Evolutionary conservation across 179 eudicot genomes (phyloP).

Genomic region (Gypsophila paniculata): DNA sequence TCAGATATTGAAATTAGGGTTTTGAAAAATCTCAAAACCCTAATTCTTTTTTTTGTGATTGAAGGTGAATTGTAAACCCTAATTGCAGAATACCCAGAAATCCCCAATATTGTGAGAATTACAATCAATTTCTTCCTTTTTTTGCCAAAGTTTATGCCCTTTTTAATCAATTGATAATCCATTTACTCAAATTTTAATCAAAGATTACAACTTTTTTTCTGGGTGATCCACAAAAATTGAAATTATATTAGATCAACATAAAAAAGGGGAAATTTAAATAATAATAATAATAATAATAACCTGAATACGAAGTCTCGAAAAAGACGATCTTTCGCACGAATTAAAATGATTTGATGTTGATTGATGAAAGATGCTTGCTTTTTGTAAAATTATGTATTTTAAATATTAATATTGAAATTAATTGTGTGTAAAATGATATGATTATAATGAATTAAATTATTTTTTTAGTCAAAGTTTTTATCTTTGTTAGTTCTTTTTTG

Average conservation of each 20-base stretch:
- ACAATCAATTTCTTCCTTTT: slow-evolving; percentile 62
- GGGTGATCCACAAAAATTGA: slow-evolving; percentile 1
- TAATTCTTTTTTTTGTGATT: slow-evolving; percentile 50
- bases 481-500: too few relatives aligned
- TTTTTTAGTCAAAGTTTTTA: not conserved
- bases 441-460: not conserved
- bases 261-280: too few relatives aligned
- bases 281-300: not conserved
- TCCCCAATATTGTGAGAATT: slow-evolving; percentile 55
- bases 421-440: not conserved
- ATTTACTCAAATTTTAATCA: slow-evolving; percentile 25
- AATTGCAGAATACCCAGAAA: slow-evolving; percentile 59
- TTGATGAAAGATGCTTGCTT: not conserved
- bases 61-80: slow-evolving; percentile 63
- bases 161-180: slow-evolving; percentile 53
- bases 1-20: slow-evolving; percentile 55
- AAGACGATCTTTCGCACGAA: too few relatives aligned
- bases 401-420: too few relatives aligned
- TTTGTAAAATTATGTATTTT: too few relatives aligned
- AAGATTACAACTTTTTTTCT: slow-evolving; percentile 9
- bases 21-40: slow-evolving; percentile 38
- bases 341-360: not conserved
- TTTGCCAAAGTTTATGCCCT: slow-evolving; percentile 36
- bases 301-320: not conserved
- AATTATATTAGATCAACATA: not conserved